Evolutionary conservation across 2,329 filamentous ascomycete genomes (phyloP), one percentile per base, ranked within the genome.

Genomic region (Pestalotiopsis fici): DNA sequence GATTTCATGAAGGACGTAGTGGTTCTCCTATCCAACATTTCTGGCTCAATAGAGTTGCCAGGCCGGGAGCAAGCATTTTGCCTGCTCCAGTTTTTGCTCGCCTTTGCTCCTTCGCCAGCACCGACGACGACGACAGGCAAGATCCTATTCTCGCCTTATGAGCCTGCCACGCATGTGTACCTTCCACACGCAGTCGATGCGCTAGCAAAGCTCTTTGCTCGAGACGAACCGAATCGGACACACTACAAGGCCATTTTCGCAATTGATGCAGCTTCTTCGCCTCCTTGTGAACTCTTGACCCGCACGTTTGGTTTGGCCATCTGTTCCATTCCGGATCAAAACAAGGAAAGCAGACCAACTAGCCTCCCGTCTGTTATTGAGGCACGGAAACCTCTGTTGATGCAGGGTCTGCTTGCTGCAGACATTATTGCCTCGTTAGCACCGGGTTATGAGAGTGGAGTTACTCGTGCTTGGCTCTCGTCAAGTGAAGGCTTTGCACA

Each of bases 1-100:
- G 96, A 99, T 79, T 95, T 98, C 74, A 97, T 98, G 93, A 99
- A 99, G 81, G 96, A 99, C 78, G 85, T 94, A 35, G 89, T 98
- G 67, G 91, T 94, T 18, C 90, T 97, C 71, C 84, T 99, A 65
- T 98, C 95, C 66, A 98, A 99, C 78, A 89, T 97, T 60, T 90
- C 94, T 7, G 89, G 93, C 59, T 88, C 89, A 11, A 87, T 98
- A 64, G 91, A 95, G 75, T 84, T 99, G 50, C 92, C 94, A 1
- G 91, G 91, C 23, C 91, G 93, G 70, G 95, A 98, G 75, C 95
- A 98, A 76, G 95, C 95, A 0, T 84, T 94, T 50, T 94, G 93
- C 74, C 85, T 98, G 6, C 83, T 99, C 50, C 92, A 97, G 76
- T 97, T 99, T 78, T 84, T 99, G 31, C 84, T 98, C 63, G 90